Percentiles rank a stretch among this genome's conserved stretches.
Conservation (phyloP, 2,329 filamentous ascomycete species). For the Colletotrichum limetticola region DNA sequence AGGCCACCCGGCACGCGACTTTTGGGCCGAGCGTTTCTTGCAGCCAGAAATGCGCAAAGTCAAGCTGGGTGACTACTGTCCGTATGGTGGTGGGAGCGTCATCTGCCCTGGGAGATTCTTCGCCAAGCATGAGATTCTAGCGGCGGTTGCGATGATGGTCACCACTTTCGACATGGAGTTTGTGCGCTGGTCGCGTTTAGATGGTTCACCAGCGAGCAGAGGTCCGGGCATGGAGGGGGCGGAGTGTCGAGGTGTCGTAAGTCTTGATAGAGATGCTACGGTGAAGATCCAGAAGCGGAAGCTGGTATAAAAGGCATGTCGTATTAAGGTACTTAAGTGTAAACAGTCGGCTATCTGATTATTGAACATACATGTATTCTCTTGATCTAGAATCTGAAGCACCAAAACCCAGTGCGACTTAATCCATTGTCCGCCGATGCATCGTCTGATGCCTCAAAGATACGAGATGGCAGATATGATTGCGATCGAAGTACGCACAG, state of each 20-base stretch:
- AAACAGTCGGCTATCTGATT: background rate
- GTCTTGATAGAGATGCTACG: constrained; percentile 38
- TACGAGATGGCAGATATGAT: background rate
- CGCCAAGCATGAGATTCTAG: constrained; percentile 41
- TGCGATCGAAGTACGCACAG: background rate
- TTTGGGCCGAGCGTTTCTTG: constrained; percentile 40
- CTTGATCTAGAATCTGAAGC: background rate
- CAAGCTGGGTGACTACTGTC: constrained; percentile 38
- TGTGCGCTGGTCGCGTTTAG: constrained; percentile 27
- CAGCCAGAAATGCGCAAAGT: constrained; percentile 28
- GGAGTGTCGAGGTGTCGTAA: constrained; percentile 38
- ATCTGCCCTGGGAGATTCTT: constrained; percentile 42
- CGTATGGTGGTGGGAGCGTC: constrained; percentile 40
- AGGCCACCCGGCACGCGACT: constrained; percentile 35
- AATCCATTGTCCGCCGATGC: too few species aligned
- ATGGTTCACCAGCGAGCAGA: constrained; percentile 35
- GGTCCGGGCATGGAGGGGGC: constrained; percentile 38
- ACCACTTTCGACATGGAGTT: constrained; percentile 37
- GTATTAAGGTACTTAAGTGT: background rate
- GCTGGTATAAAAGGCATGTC: background rate
- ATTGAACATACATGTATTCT: background rate
- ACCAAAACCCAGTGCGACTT: background rate
- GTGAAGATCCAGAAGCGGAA: constrained; percentile 32
- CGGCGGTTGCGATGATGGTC: constrained; percentile 37
- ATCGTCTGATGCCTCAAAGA: too few species aligned